phyloP scores from a whole-genome alignment of 495 filamentous ascomycete genomes.

The Beverwykella pulmonaria region DNA sequence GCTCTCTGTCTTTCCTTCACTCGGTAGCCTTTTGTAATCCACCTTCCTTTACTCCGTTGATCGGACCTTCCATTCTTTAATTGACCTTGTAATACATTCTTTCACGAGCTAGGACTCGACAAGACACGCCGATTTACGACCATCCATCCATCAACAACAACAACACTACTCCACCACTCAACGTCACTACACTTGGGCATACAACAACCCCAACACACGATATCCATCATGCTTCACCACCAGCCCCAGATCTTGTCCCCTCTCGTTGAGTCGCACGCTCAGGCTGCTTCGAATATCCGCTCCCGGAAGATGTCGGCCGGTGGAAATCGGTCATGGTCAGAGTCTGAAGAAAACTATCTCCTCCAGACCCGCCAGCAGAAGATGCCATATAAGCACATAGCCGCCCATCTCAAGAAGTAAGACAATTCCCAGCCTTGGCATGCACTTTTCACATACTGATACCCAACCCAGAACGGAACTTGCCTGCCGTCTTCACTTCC shows the following conservation, averaged over 20 bases:
- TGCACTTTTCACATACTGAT: neutral
- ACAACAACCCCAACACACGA: neutral
- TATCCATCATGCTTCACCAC: conserved; percentile 37
- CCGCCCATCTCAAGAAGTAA: conserved; percentile 68
- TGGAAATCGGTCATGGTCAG: conserved; percentile 45
- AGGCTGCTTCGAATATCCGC: conserved; percentile 20
- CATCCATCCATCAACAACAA: conserved; percentile 1
- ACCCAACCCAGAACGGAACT: conserved; percentile 64
- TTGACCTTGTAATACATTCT: conserved; percentile 37
- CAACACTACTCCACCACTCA: conserved; percentile 7
- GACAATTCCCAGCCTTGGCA: neutral
- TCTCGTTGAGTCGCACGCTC: conserved; percentile 36
- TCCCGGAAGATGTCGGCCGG: conserved; percentile 43
- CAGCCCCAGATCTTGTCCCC: conserved; percentile 38
- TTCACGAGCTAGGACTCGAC: conserved; percentile 33
- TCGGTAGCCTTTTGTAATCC: conserved; percentile 44
- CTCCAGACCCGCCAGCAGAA: conserved; percentile 81
- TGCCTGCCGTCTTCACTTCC: conserved; percentile 81
- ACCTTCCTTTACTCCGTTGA: conserved; percentile 45
- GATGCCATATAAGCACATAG: conserved; percentile 89
- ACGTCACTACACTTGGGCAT: conserved; percentile 3
- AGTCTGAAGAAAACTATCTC: conserved; percentile 69
- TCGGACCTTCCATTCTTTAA: conserved; percentile 45
- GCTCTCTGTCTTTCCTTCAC: conserved; percentile 39
- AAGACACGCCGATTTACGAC: conserved; percentile 8